These are phyloP conservation scores for Aphanomyces stellatus DNA, from an alignment of 352 stramenopile species.

Conservation along the genomic window DNA sequence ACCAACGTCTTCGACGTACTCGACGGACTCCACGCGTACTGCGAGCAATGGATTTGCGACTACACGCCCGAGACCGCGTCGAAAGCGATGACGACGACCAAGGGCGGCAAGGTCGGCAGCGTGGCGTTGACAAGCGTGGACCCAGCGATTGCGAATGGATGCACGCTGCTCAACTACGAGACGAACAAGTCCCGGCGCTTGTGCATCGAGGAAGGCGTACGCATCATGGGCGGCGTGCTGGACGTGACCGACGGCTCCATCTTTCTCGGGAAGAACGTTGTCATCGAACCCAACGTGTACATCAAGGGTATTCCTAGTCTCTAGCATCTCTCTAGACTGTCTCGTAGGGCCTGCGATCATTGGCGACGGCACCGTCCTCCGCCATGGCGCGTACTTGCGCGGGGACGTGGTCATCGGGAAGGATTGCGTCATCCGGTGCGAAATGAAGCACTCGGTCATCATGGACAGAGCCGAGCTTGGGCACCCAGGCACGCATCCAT, in stretches of 20 bases:
- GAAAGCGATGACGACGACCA: background rate
- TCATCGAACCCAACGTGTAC: constrained; percentile 57
- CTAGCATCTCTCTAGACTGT: background rate
- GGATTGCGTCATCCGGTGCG: constrained; percentile 51
- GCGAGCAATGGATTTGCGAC: constrained; percentile 36
- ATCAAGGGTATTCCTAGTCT: constrained; percentile 39
- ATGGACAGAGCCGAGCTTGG: constrained; percentile 65
- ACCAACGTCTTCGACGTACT: constrained; percentile 52
- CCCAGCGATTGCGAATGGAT: background rate
- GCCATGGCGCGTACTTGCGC: constrained; percentile 56
- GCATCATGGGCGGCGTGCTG: constrained; percentile 53
- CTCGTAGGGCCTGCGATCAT: constrained; percentile 42
- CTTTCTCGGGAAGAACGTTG: constrained; percentile 44
- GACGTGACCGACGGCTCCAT: constrained; percentile 65
- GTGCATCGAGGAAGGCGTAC: constrained; percentile 35
- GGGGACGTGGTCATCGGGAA: constrained; percentile 54
- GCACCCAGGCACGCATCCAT: constrained; percentile 27
- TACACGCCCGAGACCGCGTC: background rate
- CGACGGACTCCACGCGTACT: constrained; percentile 52
- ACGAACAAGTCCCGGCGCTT: constrained; percentile 19
- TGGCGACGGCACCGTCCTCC: constrained; percentile 45
- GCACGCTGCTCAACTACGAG: constrained; percentile 16
- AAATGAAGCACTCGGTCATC: constrained; percentile 66
- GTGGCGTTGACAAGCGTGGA: background rate
- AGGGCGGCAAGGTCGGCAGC: background rate